A percentile compares a stretch with the other conserved stretches of the same genome.
phyloP scores from a whole-genome alignment of 306 rosid genomes.

The Sicyos edulis region DNA sequence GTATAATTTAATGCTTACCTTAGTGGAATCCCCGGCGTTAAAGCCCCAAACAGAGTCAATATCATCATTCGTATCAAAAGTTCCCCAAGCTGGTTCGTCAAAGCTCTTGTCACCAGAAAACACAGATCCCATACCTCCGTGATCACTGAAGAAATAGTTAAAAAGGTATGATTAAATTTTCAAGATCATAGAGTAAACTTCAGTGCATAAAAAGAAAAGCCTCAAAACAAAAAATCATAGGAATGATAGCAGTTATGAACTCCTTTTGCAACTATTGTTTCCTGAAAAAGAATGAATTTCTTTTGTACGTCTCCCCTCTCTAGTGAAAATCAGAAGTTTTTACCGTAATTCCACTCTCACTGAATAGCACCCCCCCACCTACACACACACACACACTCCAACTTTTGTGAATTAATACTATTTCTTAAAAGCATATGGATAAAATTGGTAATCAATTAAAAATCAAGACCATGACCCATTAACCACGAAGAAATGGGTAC shows the following conservation, averaged over 20 bases:
- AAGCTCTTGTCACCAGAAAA: conserved; percentile 65
- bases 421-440: neutral
- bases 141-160: conserved; percentile 46
- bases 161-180: neutral
- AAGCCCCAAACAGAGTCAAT: conserved; percentile 89
- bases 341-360: conserved; percentile 11
- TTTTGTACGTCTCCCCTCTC: neutral
- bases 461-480: conserved; percentile 1
- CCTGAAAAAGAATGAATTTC: neutral
- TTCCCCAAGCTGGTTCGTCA: conserved; percentile 86
- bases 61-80: conserved; percentile 75
- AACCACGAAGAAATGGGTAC: conserved; percentile 4
- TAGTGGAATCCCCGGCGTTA: conserved; percentile 44
- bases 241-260: neutral
- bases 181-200: neutral
- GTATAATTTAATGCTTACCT: conserved; percentile 40
- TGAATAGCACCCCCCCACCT: too few species aligned
- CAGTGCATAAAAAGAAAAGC: neutral
- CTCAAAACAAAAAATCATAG: neutral
- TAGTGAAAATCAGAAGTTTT: neutral
- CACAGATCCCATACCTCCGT: conserved; percentile 50
- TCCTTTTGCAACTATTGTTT: conserved; percentile 4
- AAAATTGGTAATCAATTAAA: neutral
- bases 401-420: neutral
- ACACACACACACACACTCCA: too few species aligned